Evolutionary conservation across 257 asterid genomes (phyloP).

Genomic region (Craterostigma plantagineum): DNA sequence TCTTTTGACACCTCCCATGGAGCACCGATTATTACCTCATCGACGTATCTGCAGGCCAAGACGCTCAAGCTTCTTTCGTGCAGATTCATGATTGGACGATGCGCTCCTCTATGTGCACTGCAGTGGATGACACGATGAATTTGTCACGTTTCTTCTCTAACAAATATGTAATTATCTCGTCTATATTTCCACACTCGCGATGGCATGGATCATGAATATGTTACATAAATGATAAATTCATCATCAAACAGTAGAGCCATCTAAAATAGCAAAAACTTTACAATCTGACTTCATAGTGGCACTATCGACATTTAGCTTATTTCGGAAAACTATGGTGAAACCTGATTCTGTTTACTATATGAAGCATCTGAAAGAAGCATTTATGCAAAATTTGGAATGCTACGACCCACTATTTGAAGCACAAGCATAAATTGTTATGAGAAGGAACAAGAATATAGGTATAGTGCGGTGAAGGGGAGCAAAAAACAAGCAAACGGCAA

Average conservation of each 20-base stretch:
- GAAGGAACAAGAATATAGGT: not conserved
- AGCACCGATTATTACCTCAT: slow-evolving; percentile 96
- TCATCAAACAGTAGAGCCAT: too few relatives aligned
- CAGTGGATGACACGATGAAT: slow-evolving; percentile 14
- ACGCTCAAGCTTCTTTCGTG: slow-evolving; percentile 97
- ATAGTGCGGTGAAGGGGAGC: not conserved
- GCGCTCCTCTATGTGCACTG: slow-evolving; percentile 80
- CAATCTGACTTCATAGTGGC: too few relatives aligned
- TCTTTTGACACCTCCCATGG: slow-evolving; percentile 90
- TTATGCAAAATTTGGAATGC: too few relatives aligned
- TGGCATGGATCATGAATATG: not conserved
- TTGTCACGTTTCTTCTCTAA: not conserved
- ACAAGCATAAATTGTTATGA: too few relatives aligned
- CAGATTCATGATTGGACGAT: slow-evolving; percentile 97
- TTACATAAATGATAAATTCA: too few relatives aligned
- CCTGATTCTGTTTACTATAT: too few relatives aligned
- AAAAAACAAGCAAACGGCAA: slow-evolving; percentile 1
- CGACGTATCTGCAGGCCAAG: slow-evolving; percentile 87
- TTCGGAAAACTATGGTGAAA: too few relatives aligned
- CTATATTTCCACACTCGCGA: not conserved
- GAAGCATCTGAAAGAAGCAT: too few relatives aligned
- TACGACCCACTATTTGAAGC: too few relatives aligned
- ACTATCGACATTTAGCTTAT: too few relatives aligned
- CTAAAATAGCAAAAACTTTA: too few relatives aligned
- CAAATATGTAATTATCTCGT: too few relatives aligned